phyloP scores from a whole-genome alignment of 805 yeast species.

The Phaffomyces thermotolerans region DNA sequence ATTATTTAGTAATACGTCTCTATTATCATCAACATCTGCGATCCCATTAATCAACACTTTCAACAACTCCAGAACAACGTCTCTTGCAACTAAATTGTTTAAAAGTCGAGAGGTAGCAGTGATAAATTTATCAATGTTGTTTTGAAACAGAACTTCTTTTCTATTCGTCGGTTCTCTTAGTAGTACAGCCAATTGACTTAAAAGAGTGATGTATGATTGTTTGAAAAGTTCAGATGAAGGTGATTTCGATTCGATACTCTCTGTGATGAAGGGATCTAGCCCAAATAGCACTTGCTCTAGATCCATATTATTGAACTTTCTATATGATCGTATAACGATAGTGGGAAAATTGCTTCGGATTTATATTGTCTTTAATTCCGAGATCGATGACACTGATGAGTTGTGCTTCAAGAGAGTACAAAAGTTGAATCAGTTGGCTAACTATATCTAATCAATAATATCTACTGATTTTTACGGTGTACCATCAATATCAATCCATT shows the following conservation, averaged over 20 bases:
- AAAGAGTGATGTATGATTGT: conserved; percentile 18
- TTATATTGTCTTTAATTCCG: too few relatives aligned
- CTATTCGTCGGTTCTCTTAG: conserved; percentile 16
- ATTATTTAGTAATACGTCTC: conserved; percentile 9
- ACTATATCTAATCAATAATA: too few relatives aligned
- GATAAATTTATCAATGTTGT: conserved; percentile 13
- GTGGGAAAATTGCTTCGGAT: too few relatives aligned
- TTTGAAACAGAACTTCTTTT: conserved; percentile 8
- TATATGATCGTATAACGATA: too few relatives aligned
- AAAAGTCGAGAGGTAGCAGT: conserved; percentile 7
- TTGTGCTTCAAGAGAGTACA: too few relatives aligned
- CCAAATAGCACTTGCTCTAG: conserved; percentile 21
- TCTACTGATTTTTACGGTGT: too few relatives aligned
- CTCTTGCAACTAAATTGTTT: conserved; percentile 2
- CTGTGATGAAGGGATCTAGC: conserved; percentile 17
- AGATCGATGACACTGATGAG: too few relatives aligned
- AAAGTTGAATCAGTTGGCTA: too few relatives aligned
- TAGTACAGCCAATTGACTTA: conserved; percentile 19
- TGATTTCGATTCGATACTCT: conserved; percentile 8
- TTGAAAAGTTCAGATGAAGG: conserved; percentile 11
- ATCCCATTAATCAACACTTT: conserved; percentile 22
- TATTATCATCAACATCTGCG: conserved; percentile 21
- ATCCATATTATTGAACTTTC: conserved; percentile 12
- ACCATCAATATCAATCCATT: too few relatives aligned
- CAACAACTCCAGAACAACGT: conserved; percentile 12